Evolutionary conservation across 345 rosid genomes (phyloP).

Genomic region (Citrus trifoliata): DNA sequence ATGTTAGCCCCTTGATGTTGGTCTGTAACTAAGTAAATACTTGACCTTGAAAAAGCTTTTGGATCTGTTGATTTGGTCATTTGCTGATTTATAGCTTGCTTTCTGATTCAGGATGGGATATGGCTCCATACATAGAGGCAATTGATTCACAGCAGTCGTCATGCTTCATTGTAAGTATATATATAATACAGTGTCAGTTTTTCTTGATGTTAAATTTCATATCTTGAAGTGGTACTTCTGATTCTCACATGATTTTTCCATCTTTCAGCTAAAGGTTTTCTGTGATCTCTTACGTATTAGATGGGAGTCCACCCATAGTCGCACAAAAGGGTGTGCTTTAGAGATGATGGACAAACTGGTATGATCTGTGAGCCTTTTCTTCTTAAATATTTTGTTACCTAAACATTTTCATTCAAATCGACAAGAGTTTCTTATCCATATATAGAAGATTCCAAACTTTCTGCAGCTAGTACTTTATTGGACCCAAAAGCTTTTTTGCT

Average conservation of each 20-base stretch:
- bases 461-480: neutral
- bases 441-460: neutral
- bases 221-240: neutral
- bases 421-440: neutral
- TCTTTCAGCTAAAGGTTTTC: constrained; percentile 56
- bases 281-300: constrained; percentile 77
- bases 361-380: constrained; percentile 5
- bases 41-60: neutral
- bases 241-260: constrained; percentile 9
- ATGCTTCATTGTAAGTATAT: constrained; percentile 52
- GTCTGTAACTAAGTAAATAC: too few species aligned
- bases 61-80: neutral
- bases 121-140: constrained; percentile 96
- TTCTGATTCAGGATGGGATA: constrained; percentile 76
- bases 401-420: neutral
- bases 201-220: neutral
- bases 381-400: neutral
- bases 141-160: constrained; percentile 75
- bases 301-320: constrained; percentile 86
- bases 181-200: neutral
- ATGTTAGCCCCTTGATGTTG: too few species aligned
- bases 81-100: constrained; percentile 13
- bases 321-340: constrained; percentile 80
- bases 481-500: neutral
- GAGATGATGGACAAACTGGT: constrained; percentile 93